These are phyloP conservation scores for Colletotrichum aenigma DNA, from an alignment of 2,329 filamentous ascomycete genomes.

Conservation along the genomic window DNA sequence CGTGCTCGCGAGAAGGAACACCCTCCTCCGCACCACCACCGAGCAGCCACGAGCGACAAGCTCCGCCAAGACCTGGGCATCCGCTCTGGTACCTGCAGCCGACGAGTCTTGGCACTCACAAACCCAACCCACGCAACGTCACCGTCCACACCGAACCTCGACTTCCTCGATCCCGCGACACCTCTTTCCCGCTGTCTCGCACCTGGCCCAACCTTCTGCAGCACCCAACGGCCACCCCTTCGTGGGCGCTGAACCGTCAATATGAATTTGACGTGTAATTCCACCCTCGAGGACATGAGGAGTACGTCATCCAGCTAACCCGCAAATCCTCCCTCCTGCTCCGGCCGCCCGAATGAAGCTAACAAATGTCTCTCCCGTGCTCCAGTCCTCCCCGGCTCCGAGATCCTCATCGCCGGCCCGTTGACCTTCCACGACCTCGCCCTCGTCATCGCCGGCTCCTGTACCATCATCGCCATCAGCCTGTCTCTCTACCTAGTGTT, in stretches of 20 bases:
- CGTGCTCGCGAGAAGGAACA: background rate
- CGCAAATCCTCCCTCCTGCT: too few relatives aligned
- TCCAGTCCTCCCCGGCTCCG: slow-evolving; percentile 47
- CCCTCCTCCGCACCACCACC: background rate
- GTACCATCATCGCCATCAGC: slow-evolving; percentile 54
- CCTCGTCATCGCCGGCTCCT: slow-evolving; percentile 53
- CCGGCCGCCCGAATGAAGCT: background rate
- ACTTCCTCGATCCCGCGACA: background rate
- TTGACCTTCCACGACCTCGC: slow-evolving; percentile 62
- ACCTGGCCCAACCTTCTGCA: background rate
- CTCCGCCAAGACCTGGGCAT: slow-evolving; percentile 14
- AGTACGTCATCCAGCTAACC: slow-evolving; percentile 33
- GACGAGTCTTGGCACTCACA: slow-evolving; percentile 10
- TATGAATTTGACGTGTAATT: slow-evolving; percentile 46
- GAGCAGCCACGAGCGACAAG: slow-evolving; percentile 6
- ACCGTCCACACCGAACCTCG: background rate
- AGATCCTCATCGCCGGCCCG: slow-evolving; percentile 49
- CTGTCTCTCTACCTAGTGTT: slow-evolving; percentile 61
- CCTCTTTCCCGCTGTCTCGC: background rate
- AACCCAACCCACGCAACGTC: background rate
- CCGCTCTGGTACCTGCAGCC: slow-evolving; percentile 15
- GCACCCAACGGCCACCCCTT: background rate
- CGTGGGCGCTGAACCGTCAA: background rate
- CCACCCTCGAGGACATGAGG: slow-evolving; percentile 47
- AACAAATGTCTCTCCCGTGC: background rate